Percentiles rank a stretch among this genome's conserved stretches.
phyloP scores from a whole-genome alignment of 225 moss, liverwort and hornwort genomes.

The Marchantia paleacea region DNA sequence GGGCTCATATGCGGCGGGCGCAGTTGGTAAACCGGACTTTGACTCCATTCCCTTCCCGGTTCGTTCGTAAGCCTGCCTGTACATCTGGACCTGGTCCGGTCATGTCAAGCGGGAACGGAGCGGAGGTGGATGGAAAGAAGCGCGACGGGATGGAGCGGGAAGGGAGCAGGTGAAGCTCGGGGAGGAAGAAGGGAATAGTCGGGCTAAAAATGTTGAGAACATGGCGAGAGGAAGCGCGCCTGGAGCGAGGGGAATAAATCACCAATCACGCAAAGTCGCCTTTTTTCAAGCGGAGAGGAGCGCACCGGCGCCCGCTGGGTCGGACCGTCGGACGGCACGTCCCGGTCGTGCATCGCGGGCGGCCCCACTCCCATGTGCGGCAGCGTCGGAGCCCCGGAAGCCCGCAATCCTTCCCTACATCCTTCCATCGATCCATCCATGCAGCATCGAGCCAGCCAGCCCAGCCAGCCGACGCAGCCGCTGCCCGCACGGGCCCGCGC shows the following conservation, averaged over 20 bases:
- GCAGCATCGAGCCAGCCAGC: no score
- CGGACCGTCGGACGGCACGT: background rate
- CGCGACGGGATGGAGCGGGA: background rate
- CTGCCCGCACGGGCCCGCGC: background rate
- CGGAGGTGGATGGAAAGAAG: background rate
- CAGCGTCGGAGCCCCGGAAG: background rate
- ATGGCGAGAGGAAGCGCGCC: slow-evolving; percentile 8
- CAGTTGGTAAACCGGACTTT: background rate
- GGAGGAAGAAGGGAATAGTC: background rate
- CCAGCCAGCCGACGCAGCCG: no score
- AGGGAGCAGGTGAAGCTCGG: background rate
- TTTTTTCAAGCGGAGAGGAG: background rate
- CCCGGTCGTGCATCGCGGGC: slow-evolving; percentile 15
- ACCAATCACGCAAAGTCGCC: slow-evolving; percentile 9
- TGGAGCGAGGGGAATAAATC: slow-evolving; percentile 9
- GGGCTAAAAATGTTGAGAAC: background rate
- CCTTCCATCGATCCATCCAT: no score
- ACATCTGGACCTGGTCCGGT: background rate
- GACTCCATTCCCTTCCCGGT: background rate
- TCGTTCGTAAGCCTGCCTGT: background rate
- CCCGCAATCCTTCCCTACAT: background rate
- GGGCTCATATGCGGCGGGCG: background rate
- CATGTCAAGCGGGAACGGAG: background rate
- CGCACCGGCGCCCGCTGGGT: background rate
- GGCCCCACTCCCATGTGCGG: slow-evolving; percentile 2